These are phyloP conservation scores for Xylariaceae sp. DNA, from an alignment of 2,329 filamentous ascomycete species.

Conservation along the genomic window DNA sequence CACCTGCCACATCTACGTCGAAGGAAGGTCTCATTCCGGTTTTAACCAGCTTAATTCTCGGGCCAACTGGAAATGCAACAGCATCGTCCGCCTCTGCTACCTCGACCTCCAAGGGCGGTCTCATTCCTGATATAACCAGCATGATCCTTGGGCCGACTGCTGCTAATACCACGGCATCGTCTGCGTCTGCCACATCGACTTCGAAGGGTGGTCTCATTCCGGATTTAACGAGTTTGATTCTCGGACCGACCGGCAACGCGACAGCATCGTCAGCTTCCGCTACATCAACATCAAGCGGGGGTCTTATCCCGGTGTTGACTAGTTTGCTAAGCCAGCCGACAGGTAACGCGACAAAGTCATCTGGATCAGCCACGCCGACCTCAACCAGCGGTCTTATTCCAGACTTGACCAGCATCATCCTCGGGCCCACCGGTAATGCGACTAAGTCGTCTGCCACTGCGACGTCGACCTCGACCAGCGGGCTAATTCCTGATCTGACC, in stretches of 20 bases:
- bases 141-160: background rate
- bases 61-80: conserved; percentile 16
- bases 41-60: background rate
- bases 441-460: background rate
- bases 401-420: background rate
- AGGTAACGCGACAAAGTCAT: conserved; percentile 18
- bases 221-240: conserved; percentile 2
- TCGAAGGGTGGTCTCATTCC: background rate
- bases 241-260: background rate
- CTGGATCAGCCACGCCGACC: background rate
- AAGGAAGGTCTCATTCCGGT: background rate
- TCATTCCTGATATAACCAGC: background rate
- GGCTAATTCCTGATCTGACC: conserved; percentile 3
- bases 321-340: conserved; percentile 7
- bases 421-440: background rate
- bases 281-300: background rate
- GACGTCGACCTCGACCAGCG: background rate
- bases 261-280: conserved; percentile 12
- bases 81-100: conserved; percentile 7
- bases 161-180: background rate
- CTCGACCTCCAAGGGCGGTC: background rate
- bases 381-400: background rate
- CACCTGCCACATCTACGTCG: conserved; percentile 3
- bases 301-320: conserved; percentile 2
- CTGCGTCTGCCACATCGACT: background rate